Conservation (phyloP, 176 grass and related monocot species). For the Carex parvula region DNA sequence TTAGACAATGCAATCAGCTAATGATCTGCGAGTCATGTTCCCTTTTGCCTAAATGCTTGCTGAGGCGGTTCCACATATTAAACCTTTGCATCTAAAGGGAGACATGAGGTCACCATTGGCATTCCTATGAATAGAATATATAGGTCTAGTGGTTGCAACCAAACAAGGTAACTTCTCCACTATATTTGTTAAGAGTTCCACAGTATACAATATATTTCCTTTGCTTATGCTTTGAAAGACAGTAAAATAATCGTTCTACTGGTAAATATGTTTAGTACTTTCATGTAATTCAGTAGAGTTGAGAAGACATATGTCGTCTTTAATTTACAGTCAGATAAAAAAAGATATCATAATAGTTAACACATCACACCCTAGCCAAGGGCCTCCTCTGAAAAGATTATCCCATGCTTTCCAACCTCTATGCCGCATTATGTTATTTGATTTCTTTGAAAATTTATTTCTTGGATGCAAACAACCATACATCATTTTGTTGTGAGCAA, state of each 20-base stretch:
- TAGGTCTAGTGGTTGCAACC: conserved; percentile 20
- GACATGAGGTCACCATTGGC: conserved; percentile 1
- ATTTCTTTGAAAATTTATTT: background rate
- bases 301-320: background rate
- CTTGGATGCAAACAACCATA: background rate
- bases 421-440: background rate
- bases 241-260: background rate
- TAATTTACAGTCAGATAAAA: background rate
- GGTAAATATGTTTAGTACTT: background rate
- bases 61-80: conserved; percentile 23
- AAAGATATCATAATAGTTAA: background rate
- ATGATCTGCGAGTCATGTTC: conserved; percentile 19
- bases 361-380: background rate
- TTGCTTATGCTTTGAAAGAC: background rate
- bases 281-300: background rate
- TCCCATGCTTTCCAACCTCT: background rate
- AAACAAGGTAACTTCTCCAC: conserved; percentile 26
- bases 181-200: background rate
- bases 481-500: background rate
- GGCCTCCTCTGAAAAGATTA: background rate
- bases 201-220: background rate
- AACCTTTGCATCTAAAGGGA: conserved; percentile 7
- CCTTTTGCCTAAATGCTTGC: conserved; percentile 21
- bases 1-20: conserved; percentile 32
- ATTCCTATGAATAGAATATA: conserved; percentile 2